These are phyloP conservation scores for Aspergillus sojae DNA, from an alignment of 2,329 filamentous ascomycete species.

Conservation along the genomic window DNA sequence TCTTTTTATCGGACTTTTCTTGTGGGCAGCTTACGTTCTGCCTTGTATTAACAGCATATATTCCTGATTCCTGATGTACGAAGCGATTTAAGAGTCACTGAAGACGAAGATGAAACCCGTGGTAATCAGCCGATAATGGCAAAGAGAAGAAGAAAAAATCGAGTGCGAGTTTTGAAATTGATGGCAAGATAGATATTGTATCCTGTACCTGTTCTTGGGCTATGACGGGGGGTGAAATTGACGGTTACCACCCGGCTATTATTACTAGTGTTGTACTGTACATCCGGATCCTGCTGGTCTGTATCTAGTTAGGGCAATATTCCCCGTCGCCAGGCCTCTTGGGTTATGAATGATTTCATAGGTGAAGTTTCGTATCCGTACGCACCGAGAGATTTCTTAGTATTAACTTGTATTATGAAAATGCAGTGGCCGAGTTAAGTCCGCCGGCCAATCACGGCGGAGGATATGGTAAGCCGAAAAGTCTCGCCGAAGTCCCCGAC, in stretches of 20 bases:
- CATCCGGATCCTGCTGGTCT: too few species aligned
- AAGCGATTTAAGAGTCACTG: neutral
- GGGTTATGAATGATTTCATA: neutral
- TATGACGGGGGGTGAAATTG: too few species aligned
- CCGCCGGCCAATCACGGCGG: constrained; percentile 3
- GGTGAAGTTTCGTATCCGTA: too few species aligned
- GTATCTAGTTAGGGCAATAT: neutral
- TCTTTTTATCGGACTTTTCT: constrained; percentile 1
- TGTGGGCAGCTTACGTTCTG: constrained; percentile 7
- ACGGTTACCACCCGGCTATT: too few species aligned
- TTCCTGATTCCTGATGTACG: constrained; percentile 5
- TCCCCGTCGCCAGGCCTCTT: neutral
- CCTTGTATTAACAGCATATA: constrained; percentile 8
- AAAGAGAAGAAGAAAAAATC: neutral
- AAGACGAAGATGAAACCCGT: neutral
- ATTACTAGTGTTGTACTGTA: too few species aligned
- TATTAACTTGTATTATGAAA: neutral
- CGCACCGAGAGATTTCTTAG: too few species aligned
- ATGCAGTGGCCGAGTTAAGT: neutral
- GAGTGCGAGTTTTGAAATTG: neutral
- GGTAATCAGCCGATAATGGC: neutral
- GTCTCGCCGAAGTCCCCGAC: neutral
- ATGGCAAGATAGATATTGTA: neutral
- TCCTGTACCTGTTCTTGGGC: neutral
- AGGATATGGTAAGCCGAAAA: constrained; percentile 6